Evolutionary conservation across 176 grass and related monocot genomes (phyloP), one percentile per base, ranked within the genome.

Genomic region (Alloteropsis semialata): DNA sequence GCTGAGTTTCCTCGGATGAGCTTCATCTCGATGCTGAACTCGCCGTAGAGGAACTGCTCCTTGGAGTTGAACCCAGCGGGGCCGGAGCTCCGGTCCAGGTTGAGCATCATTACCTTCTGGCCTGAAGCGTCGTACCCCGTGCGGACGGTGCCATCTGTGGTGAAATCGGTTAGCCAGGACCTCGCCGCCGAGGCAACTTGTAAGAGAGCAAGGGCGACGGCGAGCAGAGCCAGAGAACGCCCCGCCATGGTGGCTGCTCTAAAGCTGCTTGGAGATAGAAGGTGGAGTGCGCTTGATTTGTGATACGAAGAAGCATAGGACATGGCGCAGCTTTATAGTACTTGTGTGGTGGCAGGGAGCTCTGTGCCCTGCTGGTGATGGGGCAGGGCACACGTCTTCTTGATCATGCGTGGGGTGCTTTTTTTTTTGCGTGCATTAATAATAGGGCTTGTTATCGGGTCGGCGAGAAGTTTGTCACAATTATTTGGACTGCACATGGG

Each of bases 11-110:
- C 73, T 0, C 0, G 33, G 73, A 58, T 76, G 73, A 76, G 73
- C 73, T 76, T 76, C 73, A 76, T 76, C 51, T 76, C 50, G 51
- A 76, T 4, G 73, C 73, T 76, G 73, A 76, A 76, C 73, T 76
- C 77, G 33, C 77, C 77, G 62, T 80, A 80, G 32, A 67, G 60
- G 46, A 8, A 80, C 77, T 68, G 44, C 22, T 80, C 15, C 77
- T 80, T 80, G 45, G 77, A 80, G 32, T 67, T 65, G 32, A 80
- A 54, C 4, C 62, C 77, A 18, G 77, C 60, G 27, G 69, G 15
- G 30, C 77, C 77, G 0, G 77, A 80, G 38, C 45, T 32, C 30
- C 12, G 62, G 77, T 80, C 63, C 14, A 80, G 77, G 45, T n/a
- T 67, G 62, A 80, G 77, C 60, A 54, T 53, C 62, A 67, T 33